These are phyloP conservation scores for Marasmius oreades DNA, from an alignment of 1,284 basidiomycete species.

Conservation along the genomic window DNA sequence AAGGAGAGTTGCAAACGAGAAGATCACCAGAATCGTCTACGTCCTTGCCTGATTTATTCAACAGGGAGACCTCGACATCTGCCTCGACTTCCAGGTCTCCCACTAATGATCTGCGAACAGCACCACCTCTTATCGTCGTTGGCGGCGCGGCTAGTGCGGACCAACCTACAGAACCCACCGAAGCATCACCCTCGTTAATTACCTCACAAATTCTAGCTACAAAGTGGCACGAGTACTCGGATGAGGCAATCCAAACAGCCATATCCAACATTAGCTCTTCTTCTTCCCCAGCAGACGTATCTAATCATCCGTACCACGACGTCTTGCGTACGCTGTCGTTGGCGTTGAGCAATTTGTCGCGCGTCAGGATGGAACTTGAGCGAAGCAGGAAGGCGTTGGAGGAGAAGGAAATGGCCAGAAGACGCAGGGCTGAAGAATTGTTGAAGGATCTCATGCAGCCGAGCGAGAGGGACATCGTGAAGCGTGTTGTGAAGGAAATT, in stretches of 20 bases:
- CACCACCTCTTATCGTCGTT: constrained; percentile 57
- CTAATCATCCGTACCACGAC: constrained; percentile 60
- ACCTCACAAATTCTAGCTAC: constrained; percentile 51
- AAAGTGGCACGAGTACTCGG: constrained; percentile 69
- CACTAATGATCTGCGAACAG: constrained; percentile 13
- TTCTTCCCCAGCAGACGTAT: constrained; percentile 41
- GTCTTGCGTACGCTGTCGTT: constrained; percentile 67
- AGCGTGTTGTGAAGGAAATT: constrained; percentile 60
- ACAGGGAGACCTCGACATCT: constrained; percentile 22
- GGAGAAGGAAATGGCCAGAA: constrained; percentile 55
- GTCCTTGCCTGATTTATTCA: constrained; percentile 34
- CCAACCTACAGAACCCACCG: constrained; percentile 12
- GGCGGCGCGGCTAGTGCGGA: constrained; percentile 42
- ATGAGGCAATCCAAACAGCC: constrained; percentile 62
- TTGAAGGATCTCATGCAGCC: constrained; percentile 49
- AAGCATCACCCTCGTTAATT: constrained; percentile 17
- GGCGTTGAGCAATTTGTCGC: constrained; percentile 55
- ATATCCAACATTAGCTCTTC: constrained; percentile 44
- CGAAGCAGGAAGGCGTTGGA: constrained; percentile 45
- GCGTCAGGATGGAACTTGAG: constrained; percentile 58
- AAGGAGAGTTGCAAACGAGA: constrained; percentile 19
- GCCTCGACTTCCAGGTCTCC: too few species aligned
- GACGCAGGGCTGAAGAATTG: constrained; percentile 45
- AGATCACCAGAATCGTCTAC: constrained; percentile 26
- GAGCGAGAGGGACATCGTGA: constrained; percentile 62